phyloP scores from a whole-genome alignment of 306 rosid genomes.

The Fragaria nilgerrensis region DNA sequence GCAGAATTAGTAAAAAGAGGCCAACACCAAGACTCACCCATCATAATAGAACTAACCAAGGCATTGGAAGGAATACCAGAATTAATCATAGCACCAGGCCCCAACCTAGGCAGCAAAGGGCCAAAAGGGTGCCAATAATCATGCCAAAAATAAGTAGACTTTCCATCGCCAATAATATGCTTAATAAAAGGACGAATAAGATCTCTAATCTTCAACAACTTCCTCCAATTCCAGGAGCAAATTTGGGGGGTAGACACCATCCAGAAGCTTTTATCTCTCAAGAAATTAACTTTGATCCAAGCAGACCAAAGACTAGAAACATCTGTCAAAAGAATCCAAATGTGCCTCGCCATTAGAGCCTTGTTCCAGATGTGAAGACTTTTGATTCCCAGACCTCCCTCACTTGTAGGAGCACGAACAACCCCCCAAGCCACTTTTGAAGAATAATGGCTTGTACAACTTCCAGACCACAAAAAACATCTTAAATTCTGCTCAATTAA shows the following conservation, averaged over 20 bases:
- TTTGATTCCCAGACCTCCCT: background rate
- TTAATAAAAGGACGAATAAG: background rate
- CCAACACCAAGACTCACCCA: too few relatives aligned
- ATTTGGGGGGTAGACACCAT: rapidly evolving
- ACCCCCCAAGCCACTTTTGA: background rate
- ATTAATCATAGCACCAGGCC: background rate
- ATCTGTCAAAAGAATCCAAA: background rate
- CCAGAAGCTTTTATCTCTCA: background rate
- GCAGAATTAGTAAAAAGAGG: too few relatives aligned
- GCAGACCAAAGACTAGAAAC: background rate
- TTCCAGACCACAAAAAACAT: background rate
- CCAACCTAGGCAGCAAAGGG: background rate
- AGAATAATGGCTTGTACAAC: too few relatives aligned
- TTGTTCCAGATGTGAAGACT: background rate
- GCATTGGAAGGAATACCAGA: too few relatives aligned
- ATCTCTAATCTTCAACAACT: background rate
- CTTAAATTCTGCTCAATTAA: background rate
- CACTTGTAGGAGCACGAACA: background rate
- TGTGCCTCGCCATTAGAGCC: background rate
- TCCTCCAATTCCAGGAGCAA: background rate
- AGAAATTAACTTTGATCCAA: background rate
- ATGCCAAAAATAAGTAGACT: background rate
- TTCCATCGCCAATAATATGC: background rate
- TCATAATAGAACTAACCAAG: too few relatives aligned
- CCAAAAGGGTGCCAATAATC: background rate